These are phyloP conservation scores for Zea luxurians DNA, from an alignment of 176 grass and related monocot species.

Conservation along the genomic window DNA sequence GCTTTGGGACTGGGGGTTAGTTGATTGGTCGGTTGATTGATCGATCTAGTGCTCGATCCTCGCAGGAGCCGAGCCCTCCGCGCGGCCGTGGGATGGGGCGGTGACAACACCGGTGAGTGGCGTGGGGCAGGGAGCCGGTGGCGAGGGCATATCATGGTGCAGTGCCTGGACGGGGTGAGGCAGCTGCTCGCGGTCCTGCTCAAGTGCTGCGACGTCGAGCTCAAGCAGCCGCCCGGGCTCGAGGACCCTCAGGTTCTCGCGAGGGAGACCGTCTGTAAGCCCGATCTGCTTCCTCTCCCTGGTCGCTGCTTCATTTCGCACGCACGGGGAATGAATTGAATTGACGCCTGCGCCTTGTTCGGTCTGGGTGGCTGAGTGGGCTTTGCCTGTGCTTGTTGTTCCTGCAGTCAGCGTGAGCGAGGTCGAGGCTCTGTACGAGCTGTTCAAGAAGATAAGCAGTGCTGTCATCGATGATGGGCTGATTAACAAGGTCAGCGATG, in stretches of 20 bases:
- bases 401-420: constrained; percentile 81
- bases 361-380: neutral
- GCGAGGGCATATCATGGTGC: constrained; percentile 66
- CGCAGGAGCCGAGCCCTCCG: neutral
- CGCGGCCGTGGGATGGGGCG: constrained; percentile 29
- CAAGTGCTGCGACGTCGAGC: constrained; percentile 79
- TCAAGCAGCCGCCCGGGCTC: constrained; percentile 67
- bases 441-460: constrained; percentile 91
- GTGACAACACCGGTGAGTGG: constrained; percentile 18
- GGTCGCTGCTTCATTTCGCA: neutral
- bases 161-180: constrained; percentile 80
- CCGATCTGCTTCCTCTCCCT: too few species aligned
- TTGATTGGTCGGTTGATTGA: neutral
- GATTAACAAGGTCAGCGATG: constrained; percentile 72
- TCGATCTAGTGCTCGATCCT: neutral
- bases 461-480: constrained; percentile 78
- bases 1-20: neutral
- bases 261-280: constrained; percentile 93
- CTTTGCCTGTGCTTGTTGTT: neutral
- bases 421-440: constrained; percentile 78
- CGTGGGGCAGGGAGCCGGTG: neutral
- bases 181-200: constrained; percentile 70
- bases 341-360: neutral
- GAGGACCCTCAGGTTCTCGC: constrained; percentile 76
- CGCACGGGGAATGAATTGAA: neutral